Base-by-base conservation (phyloP, 139 green algal genomes). In the Chlamydomonas applanata region DNA sequence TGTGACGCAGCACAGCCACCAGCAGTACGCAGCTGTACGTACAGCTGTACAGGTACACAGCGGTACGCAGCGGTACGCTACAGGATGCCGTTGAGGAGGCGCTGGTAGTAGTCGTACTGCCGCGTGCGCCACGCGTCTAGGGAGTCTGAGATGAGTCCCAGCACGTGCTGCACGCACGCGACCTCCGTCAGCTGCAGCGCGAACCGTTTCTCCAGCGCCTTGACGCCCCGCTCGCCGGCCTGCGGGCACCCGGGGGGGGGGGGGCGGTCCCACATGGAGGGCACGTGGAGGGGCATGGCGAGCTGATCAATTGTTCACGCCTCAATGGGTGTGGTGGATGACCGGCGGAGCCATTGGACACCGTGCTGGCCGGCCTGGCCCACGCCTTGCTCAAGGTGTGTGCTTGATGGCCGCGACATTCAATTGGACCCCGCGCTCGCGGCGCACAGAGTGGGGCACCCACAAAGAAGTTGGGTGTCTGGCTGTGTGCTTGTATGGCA, bases 61-160 rank as follows among this genome's bases (percentile, higher is more conserved):
- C 45, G 4, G 32, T 32, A 29, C 35, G 16, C n/a, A n/a, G n/a
- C n/a, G n/a, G 40, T 40, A 7, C 44, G 4, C 63, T 77, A 98
- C 44, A 98, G 77, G 66, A 98, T 97, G 53, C 93, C 94, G 79
- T 98, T 98, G 5, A 98, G 81, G 17, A 98, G 90, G 1, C 93
- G 80, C 86, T 99, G 95, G 86, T 99, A 99, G 79, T 96, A 97
- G 83, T 99, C 95, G 77, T 99, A 99, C 82, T 99, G 95, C 32
- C 96, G 84, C 2, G 96, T 98, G 52, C 94, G 83, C 95, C 96
- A 99, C 0, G 95, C 89, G 80, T 99, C 96, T 66, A 98, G 71
- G 68, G 80, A 93, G 61, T 95, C 91, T 24, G 62, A 85, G 62
- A 99, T 99, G 45, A 99, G 78, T 11, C 78, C 79, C 44, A 99